Evolutionary conservation across 805 yeast species (phyloP), one percentile per base, ranked within the genome.

Genomic region (Hanseniaspora jakobsenii): DNA sequence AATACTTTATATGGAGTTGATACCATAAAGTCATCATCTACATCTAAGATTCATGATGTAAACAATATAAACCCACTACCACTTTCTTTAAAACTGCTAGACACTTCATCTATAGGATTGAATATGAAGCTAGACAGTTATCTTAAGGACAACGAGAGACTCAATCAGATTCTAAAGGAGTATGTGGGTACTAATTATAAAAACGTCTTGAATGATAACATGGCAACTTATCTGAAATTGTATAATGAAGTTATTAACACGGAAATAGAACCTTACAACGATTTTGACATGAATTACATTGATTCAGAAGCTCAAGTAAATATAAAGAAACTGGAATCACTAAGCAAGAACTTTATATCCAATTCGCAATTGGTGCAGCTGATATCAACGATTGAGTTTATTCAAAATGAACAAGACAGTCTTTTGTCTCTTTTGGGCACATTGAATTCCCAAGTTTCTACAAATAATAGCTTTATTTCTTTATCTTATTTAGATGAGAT

Each of bases 51-150:
- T 21, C 12, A 10, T 10, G 21, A 14, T n/a, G 21, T 6, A 2
- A 18, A 12, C 6, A 28, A 16, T 24, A 17, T 23, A 16, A 42
- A 42, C 16, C 46, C 46, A 8, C 23, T 42, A 12, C 46, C 46
- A 6, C 10, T 42, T 4, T 34, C 46, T 13, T 35, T 42, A n/a
- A 34, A 35, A n/a, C 16, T 42, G 6, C 9, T 42, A n/a, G 46
- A 42, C 21, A 42, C 34, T 13, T 32, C 38, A 4, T 42, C 46
- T 21, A 42, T 42, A 35, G 46, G 46, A 8, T 18, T 42, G 17
- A 34, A 42, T 13, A 23, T 8, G 8, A 27, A 36, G 12, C n/a
- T 42, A 21, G 16, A 35, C 29, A 30, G 16, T 1, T 35, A 34
- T 21, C n/a, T 42, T 14, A 36, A 26, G 7, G 36, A 42, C 12